A percentile compares a stretch with the other conserved stretches of the same genome.
Evolutionary conservation across 495 filamentous ascomycete genomes (phyloP).

Genomic region (Niebla homalea): DNA sequence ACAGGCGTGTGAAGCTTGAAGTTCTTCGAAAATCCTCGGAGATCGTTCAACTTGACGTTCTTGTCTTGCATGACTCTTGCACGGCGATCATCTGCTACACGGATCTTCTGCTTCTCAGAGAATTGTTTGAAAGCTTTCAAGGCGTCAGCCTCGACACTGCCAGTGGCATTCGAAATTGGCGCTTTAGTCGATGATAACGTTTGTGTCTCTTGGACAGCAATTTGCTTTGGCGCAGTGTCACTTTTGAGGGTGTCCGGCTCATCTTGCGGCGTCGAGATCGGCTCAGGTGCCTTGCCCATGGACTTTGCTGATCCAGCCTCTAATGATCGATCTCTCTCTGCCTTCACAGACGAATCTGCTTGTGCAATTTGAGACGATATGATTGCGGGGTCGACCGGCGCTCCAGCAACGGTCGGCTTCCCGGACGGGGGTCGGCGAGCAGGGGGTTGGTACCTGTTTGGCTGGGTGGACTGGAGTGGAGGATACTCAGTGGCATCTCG

Average conservation of each 20-base stretch:
- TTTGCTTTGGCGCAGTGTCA: slow-evolving; percentile 8
- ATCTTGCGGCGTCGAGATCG: slow-evolving; percentile 10
- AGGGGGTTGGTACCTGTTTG: slow-evolving; percentile 82
- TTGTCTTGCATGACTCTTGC: slow-evolving; percentile 59
- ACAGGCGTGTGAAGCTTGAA: slow-evolving; percentile 92
- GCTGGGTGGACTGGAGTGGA: slow-evolving; percentile 45
- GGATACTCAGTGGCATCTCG: slow-evolving; percentile 55
- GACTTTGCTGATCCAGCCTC: slow-evolving; percentile 8
- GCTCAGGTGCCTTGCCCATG: background rate
- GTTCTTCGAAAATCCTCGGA: slow-evolving; percentile 85
- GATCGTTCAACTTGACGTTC: slow-evolving; percentile 77
- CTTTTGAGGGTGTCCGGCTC: slow-evolving; percentile 9
- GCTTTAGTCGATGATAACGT: background rate
- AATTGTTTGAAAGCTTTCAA: slow-evolving; percentile 72
- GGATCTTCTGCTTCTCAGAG: slow-evolving; percentile 60
- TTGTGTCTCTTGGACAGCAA: background rate
- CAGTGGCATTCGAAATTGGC: slow-evolving; percentile 45
- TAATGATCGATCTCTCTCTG: slow-evolving; percentile 24
- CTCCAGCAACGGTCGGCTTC: slow-evolving; percentile 55
- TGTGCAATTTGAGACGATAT: slow-evolving; percentile 59
- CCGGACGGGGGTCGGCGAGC: slow-evolving; percentile 66
- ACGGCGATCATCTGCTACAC: slow-evolving; percentile 57
- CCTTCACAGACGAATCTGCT: slow-evolving; percentile 29
- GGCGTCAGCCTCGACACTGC: slow-evolving; percentile 67
- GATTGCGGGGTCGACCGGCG: slow-evolving; percentile 68